Base-by-base conservation (phyloP, 2,329 filamentous ascomycete genomes). In the Conoideocrella luteorostrata region DNA sequence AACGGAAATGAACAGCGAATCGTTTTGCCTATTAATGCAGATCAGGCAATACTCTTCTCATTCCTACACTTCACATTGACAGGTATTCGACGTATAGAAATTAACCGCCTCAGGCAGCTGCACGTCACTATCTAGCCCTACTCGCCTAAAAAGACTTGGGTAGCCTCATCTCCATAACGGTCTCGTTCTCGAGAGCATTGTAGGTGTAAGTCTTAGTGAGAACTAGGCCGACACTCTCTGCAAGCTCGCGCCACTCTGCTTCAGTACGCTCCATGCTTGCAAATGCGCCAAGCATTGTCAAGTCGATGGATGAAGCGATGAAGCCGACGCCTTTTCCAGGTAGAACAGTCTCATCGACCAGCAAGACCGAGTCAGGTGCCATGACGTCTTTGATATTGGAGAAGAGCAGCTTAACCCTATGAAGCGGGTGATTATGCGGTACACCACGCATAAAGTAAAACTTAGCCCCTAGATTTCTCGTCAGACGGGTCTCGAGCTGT, bases 201-300 rank as follows among this genome's bases (percentile, higher is more conserved):
- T 34, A 34, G 11, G 17, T 17, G 11, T 13, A 17, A 11, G 30
- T 34, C 9, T 34, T 34, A 3, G 17, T 13, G 7, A 34, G n/a
- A 7, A n/a, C n/a, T 2, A 34, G 30, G 9, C 15, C 30, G 17
- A 43, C 48, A 3, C 40, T 17, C 21, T 48, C 48, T 18, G 50
- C 7, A 2, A 47, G 22, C 0, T 28, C 30, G 3, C 41, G 37
- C 50, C 50, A 55, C 34, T 55, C 43, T 20, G 35, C 41, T 30
- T 53, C 52, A 4, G 50, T 46, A 4, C 52, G 41, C 38, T 55
- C 52, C 13, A 43, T 34, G 15, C 45, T 32, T 9, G 50, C 45
- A 39, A 52, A 51, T 4, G 51, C 35, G 4, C 43, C 40, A 36
- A 55, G 40, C 50, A 55, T 51, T 4, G 48, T 47, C 39, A 52